These are phyloP conservation scores for Verticillium zaregamsianum DNA, from an alignment of 2,329 filamentous ascomycete genomes.

Conservation along the genomic window DNA sequence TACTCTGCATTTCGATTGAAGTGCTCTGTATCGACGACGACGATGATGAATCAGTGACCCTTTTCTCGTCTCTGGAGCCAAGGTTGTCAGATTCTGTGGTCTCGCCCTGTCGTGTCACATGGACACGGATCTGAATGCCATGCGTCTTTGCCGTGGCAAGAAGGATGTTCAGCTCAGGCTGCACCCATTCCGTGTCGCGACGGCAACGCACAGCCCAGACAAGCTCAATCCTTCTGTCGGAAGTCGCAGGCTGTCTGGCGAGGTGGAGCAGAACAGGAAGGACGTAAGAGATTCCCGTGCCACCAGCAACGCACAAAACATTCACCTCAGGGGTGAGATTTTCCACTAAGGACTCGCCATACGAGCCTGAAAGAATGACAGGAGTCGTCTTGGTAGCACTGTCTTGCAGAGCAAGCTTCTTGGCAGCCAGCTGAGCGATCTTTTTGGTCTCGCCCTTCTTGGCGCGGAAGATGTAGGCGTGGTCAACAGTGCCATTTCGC, in stretches of 20 bases:
- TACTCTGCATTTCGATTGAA: not conserved
- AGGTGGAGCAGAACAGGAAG: not conserved
- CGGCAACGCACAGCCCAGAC: constrained; percentile 1
- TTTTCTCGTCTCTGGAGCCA: constrained; percentile 10
- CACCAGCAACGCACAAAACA: constrained; percentile 33
- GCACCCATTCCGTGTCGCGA: constrained; percentile 1
- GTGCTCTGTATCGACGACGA: constrained; percentile 4
- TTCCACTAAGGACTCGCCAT: constrained; percentile 48
- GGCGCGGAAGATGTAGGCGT: constrained; percentile 55
- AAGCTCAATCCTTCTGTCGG: not conserved
- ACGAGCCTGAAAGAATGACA: constrained; percentile 59
- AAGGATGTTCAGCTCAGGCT: constrained; percentile 22
- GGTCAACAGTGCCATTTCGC: constrained; percentile 34
- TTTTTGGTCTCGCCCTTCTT: constrained; percentile 56
- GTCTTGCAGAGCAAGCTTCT: constrained; percentile 49
- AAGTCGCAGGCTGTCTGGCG: rapidly evolving
- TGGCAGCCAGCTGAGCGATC: constrained; percentile 42
- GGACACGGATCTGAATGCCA: constrained; percentile 1
- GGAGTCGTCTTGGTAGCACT: constrained; percentile 47
- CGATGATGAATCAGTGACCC: constrained; percentile 12
- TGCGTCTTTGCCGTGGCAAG: not conserved
- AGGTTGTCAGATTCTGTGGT: constrained; percentile 1
- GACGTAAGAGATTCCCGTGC: constrained; percentile 9
- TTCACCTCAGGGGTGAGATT: constrained; percentile 28
- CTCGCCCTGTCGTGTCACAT: constrained; percentile 10